Evolutionary conservation across 192 early-diverging fungal species (phyloP).

Genomic region (Geranomyces variabilis): DNA sequence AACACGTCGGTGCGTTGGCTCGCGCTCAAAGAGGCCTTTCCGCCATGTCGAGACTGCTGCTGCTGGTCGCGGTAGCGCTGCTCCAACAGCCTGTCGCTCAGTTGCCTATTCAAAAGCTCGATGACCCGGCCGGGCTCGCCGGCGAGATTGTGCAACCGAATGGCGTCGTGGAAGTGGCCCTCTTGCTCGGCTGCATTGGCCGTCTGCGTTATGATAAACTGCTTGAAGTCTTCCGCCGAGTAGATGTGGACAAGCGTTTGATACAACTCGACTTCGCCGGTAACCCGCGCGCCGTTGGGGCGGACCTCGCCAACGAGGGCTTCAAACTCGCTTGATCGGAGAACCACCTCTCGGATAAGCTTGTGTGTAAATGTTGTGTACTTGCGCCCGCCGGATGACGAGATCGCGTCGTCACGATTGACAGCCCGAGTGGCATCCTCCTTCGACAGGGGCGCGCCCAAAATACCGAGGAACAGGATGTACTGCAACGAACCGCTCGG

Average conservation of each 20-base stretch:
- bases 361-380: slow-evolving; percentile 56
- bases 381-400: slow-evolving; percentile 56
- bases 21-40: neutral
- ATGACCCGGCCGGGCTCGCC: slow-evolving; percentile 77
- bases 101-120: slow-evolving; percentile 50
- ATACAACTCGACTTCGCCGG: slow-evolving; percentile 68
- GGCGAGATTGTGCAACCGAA: slow-evolving; percentile 76
- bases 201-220: slow-evolving; percentile 64
- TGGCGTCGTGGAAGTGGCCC: slow-evolving; percentile 72
- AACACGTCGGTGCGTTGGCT: slow-evolving; percentile 16
- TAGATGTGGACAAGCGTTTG: slow-evolving; percentile 63
- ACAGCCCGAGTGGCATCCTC: slow-evolving; percentile 6
- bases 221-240: slow-evolving; percentile 63
- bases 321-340: slow-evolving; percentile 22
- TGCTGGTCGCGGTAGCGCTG: slow-evolving; percentile 24
- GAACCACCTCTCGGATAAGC: slow-evolving; percentile 59
- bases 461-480: slow-evolving; percentile 62
- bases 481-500: slow-evolving; percentile 66
- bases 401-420: neutral
- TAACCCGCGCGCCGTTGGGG: slow-evolving; percentile 30
- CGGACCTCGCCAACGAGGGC: slow-evolving; percentile 33
- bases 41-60: too few relatives aligned
- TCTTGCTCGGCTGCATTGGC: slow-evolving; percentile 73
- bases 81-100: slow-evolving; percentile 19
- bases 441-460: slow-evolving; percentile 34